Percentiles rank a stretch among this genome's conserved stretches.
phyloP scores from a whole-genome alignment of 2,329 filamentous ascomycete species.

The Fusarium tricinctum region DNA sequence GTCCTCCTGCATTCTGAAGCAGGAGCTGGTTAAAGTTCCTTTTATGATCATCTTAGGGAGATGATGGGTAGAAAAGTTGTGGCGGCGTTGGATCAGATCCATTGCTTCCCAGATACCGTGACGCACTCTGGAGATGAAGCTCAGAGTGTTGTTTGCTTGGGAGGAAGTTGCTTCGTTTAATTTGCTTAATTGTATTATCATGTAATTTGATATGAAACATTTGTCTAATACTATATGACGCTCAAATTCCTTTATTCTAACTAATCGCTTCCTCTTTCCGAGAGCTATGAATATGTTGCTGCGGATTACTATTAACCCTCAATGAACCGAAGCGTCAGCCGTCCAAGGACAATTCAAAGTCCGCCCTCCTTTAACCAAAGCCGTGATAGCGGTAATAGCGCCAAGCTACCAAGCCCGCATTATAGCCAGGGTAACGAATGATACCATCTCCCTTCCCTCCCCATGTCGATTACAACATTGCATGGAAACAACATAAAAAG shows the following conservation, averaged over 20 bases:
- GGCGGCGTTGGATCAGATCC: constrained; percentile 21
- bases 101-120: constrained; percentile 11
- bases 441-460: constrained; percentile 7
- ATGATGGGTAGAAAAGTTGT: constrained; percentile 32
- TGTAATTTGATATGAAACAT: constrained; percentile 29
- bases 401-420: constrained; percentile 29
- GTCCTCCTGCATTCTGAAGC: constrained; percentile 7
- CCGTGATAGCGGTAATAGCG: constrained; percentile 43
- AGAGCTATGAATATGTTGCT: background rate
- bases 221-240: constrained; percentile 21
- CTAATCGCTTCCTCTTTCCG: background rate
- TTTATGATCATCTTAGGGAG: constrained; percentile 24
- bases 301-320: background rate
- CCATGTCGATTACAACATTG: constrained; percentile 1
- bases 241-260: background rate
- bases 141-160: constrained; percentile 22
- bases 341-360: constrained; percentile 38
- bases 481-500: constrained; percentile 3
- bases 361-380: constrained; percentile 25
- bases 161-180: constrained; percentile 23
- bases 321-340: constrained; percentile 3
- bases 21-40: constrained; percentile 13
- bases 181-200: constrained; percentile 35
- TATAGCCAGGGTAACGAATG: constrained; percentile 21
- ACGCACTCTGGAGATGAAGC: constrained; percentile 23